Evolutionary conservation across 2,329 filamentous ascomycete genomes (phyloP).

Genomic region (Coniella vitis): DNA sequence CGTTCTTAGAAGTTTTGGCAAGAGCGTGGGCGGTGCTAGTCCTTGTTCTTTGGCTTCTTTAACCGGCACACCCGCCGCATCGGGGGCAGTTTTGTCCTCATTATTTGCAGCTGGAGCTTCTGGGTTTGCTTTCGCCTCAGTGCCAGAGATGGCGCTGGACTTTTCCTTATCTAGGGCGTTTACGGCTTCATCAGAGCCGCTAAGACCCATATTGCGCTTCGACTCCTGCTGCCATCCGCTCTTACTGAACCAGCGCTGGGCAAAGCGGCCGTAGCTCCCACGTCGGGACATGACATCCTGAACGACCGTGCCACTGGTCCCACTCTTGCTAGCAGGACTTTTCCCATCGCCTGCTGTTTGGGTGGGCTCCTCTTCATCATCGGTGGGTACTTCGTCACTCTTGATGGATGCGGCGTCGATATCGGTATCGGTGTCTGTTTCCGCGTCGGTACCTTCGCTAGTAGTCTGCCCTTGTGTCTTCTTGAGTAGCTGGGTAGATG

Average conservation of each 20-base stretch:
- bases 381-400: conserved; percentile 35
- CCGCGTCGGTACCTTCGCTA: conserved; percentile 28
- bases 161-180: conserved; percentile 33
- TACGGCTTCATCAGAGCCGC: conserved; percentile 31
- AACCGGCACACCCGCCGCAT: conserved; percentile 15
- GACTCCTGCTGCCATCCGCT: conserved; percentile 73
- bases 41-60: conserved; percentile 15
- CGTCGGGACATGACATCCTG: conserved; percentile 81
- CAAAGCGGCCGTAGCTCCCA: conserved; percentile 83
- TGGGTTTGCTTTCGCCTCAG: conserved; percentile 2
- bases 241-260: conserved; percentile 83
- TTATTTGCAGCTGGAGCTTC: conserved; percentile 7
- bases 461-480: conserved; percentile 28
- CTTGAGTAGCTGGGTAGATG: conserved; percentile 34
- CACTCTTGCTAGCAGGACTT: conserved; percentile 54
- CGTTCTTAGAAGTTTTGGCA: conserved; percentile 80
- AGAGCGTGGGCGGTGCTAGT: conserved; percentile 34
- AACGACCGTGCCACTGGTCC: conserved; percentile 53
- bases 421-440: conserved; percentile 42
- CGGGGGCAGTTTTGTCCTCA: conserved; percentile 7
- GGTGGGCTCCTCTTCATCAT: conserved; percentile 26
- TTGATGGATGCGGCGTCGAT: conserved; percentile 28
- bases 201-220: conserved; percentile 63
- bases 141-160: conserved; percentile 20
- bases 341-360: neutral